Evolutionary conservation across 768 basidiomycete genomes (phyloP).

Genomic region (Rhizopogon roseolus): DNA sequence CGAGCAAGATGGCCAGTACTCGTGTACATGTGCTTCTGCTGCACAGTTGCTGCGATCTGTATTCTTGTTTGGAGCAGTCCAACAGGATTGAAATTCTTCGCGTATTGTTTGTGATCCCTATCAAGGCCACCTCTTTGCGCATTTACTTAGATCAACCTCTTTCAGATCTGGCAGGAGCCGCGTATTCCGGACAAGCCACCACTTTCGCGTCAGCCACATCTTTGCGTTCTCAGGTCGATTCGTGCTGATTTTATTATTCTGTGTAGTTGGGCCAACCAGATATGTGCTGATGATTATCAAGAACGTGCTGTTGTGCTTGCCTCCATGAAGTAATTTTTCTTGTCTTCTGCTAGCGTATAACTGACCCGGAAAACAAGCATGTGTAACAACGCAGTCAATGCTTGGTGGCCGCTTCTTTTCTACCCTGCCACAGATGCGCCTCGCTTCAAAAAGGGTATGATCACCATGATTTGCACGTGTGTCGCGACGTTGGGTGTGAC

Average conservation of each 20-base stretch:
- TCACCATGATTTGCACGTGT: constrained; percentile 58
- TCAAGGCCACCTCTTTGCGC: background rate
- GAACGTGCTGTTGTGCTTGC: constrained; percentile 67
- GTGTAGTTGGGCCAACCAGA: constrained; percentile 72
- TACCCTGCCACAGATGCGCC: constrained; percentile 75
- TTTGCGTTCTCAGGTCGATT: background rate
- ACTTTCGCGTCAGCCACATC: constrained; percentile 56
- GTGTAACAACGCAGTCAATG: constrained; percentile 67
- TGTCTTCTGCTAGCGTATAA: background rate
- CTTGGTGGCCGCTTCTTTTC: constrained; percentile 68
- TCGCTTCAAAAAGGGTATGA: constrained; percentile 61
- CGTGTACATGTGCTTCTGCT: constrained; percentile 55
- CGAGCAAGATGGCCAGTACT: constrained; percentile 59
- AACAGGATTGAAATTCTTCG: constrained; percentile 65
- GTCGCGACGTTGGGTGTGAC: constrained; percentile 53
- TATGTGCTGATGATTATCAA: constrained; percentile 66
- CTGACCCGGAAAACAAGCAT: constrained; percentile 33
- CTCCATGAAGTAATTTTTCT: constrained; percentile 57
- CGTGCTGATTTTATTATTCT: background rate
- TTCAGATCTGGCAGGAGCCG: constrained; percentile 55
- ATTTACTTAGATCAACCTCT: background rate
- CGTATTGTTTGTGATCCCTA: constrained; percentile 48
- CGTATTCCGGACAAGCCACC: constrained; percentile 71
- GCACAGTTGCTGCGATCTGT: constrained; percentile 48
- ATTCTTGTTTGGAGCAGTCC: constrained; percentile 61